Evolutionary conservation across 495 filamentous ascomycete genomes (phyloP).

Genomic region (Penicillium odoratum): DNA sequence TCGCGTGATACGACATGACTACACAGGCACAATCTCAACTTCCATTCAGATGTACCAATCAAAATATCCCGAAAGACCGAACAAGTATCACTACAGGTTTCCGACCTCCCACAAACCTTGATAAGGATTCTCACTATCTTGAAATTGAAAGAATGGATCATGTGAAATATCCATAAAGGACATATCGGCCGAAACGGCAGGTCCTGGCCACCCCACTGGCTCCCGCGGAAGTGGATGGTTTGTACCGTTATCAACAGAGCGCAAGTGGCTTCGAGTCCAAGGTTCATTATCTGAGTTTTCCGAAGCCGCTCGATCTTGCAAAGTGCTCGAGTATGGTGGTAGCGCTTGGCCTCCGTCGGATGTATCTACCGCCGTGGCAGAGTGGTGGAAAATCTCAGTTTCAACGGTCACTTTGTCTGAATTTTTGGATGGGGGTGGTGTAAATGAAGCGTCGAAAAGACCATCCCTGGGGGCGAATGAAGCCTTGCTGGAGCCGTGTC

Average conservation of each 20-base stretch:
- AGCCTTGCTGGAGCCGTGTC: slow-evolving; percentile 28
- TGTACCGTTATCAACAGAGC: slow-evolving; percentile 1
- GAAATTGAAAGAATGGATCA: slow-evolving; percentile 34
- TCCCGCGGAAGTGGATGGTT: slow-evolving; percentile 13
- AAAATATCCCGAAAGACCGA: background rate
- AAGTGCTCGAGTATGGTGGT: slow-evolving; percentile 26
- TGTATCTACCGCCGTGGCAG: slow-evolving; percentile 40
- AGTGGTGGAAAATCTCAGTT: slow-evolving; percentile 41
- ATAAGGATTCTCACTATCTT: slow-evolving; percentile 29
- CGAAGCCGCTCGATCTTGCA: slow-evolving; percentile 3
- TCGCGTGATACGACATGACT: background rate
- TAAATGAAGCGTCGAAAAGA: slow-evolving; percentile 32
- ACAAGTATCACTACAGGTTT: slow-evolving; percentile 20
- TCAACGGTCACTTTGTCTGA: slow-evolving; percentile 35
- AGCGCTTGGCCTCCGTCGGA: slow-evolving; percentile 42
- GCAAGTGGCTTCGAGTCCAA: slow-evolving; percentile 2
- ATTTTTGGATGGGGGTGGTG: slow-evolving; percentile 10
- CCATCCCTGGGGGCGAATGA: slow-evolving; percentile 18
- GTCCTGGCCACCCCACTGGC: slow-evolving; percentile 10
- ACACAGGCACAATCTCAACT: background rate
- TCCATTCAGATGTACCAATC: background rate
- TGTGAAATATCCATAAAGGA: slow-evolving; percentile 32
- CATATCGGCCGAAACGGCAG: slow-evolving; percentile 29
- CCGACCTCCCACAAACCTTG: slow-evolving; percentile 30
- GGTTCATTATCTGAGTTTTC: slow-evolving; percentile 7